Evolutionary conservation across 768 basidiomycete genomes (phyloP), one percentile per base, ranked within the genome.

Genomic region (Cubamyces lactineus): DNA sequence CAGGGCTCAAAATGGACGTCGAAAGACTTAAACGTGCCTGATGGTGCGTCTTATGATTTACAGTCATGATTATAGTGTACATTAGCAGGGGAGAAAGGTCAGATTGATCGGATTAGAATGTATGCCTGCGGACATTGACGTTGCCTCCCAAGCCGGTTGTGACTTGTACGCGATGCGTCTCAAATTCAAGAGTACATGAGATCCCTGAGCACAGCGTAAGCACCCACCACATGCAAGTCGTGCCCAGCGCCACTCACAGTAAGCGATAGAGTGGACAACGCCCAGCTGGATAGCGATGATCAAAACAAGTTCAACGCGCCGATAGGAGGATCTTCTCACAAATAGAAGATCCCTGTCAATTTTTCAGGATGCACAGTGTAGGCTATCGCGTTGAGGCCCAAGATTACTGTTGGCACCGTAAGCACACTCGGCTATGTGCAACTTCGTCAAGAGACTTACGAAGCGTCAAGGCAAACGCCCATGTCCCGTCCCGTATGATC

Each of bases 351-450:
- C 3, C 65, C 59, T 1, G 61, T 50, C 8, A 62, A 40, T 9
- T 50, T 39, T 12, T 52, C 54, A 19, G 59, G 39, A 51, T 57
- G 48, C 15, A 57, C 42, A 12, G 59, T 49, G 24, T 65, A 62
- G 49, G 65, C 50, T 11, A 63, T 42, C 13, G 56, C 57, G 38
- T 69, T 69, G 21, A 66, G n/a, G 2, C 61, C 48, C 61, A 67
- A 52, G 5, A 65, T 50, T 23, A 51, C 66, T 66, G 34, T 34
- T 34, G 5, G 1, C 9, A 34, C 11, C 34, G 34, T 34, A 11
- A 34, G 34, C 9, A 6, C 34, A 34, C 11, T 9, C 9, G 1
- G 6, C 9, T 11, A 34, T 34, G 34, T 34, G 11, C 9, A 34
- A 30, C 28, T 34, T 34, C 3, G 5, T 24, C 15, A 17, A 11